These are phyloP conservation scores for Ophiostoma novo-ulmi DNA, from an alignment of 2,329 filamentous ascomycete genomes.

Conservation along the genomic window DNA sequence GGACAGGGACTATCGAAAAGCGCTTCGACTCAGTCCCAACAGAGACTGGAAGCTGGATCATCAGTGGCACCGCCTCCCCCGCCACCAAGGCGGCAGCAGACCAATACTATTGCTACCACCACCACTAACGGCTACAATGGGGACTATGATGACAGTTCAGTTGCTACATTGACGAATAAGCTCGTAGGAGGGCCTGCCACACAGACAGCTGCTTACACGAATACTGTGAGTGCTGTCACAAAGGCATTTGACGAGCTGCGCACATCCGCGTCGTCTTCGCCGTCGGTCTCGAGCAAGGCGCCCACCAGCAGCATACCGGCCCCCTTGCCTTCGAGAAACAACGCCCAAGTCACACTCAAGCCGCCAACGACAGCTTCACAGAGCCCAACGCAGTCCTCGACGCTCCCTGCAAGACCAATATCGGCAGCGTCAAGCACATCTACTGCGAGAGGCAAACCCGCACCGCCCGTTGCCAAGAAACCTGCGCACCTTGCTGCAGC, in stretches of 20 bases:
- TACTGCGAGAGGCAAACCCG: constrained; percentile 35
- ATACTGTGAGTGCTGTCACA: constrained; percentile 21
- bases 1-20: constrained; percentile 13
- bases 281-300: not conserved
- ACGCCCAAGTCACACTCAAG: not conserved
- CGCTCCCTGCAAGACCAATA: constrained; percentile 21
- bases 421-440: constrained; percentile 30
- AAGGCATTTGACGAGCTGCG: constrained; percentile 25
- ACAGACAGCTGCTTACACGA: constrained; percentile 4
- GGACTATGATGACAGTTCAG: not conserved
- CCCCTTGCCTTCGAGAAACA: constrained; percentile 5
- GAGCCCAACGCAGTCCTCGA: constrained; percentile 26
- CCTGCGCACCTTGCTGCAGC: constrained; percentile 49
- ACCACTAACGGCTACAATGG: not conserved
- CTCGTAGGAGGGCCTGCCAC: not conserved
- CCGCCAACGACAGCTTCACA: not conserved
- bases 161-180: not conserved
- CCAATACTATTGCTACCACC: not conserved
- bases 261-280: constrained; percentile 6
- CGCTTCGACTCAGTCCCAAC: not conserved
- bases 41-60: not conserved
- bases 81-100: constrained; percentile 11
- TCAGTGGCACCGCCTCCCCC: constrained; percentile 18
- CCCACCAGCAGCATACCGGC: not conserved
- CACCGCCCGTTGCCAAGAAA: constrained; percentile 60